Evolutionary conservation across 345 rosid species (phyloP), one percentile per base, ranked within the genome.

Genomic region (Orychophragmus violaceus): DNA sequence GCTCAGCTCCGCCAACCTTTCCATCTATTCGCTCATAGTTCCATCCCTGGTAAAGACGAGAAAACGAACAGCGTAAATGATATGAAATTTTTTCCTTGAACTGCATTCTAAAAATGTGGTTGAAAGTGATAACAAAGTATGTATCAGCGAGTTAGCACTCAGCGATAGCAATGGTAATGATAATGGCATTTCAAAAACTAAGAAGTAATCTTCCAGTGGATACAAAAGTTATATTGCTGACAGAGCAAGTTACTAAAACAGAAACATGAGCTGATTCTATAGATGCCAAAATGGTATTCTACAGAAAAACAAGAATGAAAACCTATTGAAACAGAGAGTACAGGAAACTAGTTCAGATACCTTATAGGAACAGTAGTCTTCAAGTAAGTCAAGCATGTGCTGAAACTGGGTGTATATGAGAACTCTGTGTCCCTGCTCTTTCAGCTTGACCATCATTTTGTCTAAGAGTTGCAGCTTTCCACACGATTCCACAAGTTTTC

Each of bases 1-100:
- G 82, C 79, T 95, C 99, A 53, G 98, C 99, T 71, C 99, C 99
- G 65, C 87, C 98, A 75, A 91, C 99, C 78, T 86, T 91, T 51
- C 99, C 99, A 82, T 95, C 99, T 76, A 95, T 95, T 63, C 99
- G 81, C 75, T 95, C 99, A 65, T 89, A 89, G 18, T 17, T 81
- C 99, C 98, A 95, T 61, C 82, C 83, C 99, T 95, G 85, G 48
- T 17, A 54, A 52, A 69, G 24, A 53, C 49, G 62, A 68, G 41
- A 52, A 56, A 51, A 53, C 4, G 33, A 66, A 50, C 28, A 46
- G 37, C 35, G 35, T 2, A 28, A 49, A 58, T 32, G 35, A 74
- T 30, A 51, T 27, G 42, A 66, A 54, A 7, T 5, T 19, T 14
- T 30, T 67, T 49, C 36, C 11, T 59, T 29, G n/a, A 59, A 41